Base-by-base conservation (phyloP, 495 filamentous ascomycete species). In the Thozetella sp. region DNA sequence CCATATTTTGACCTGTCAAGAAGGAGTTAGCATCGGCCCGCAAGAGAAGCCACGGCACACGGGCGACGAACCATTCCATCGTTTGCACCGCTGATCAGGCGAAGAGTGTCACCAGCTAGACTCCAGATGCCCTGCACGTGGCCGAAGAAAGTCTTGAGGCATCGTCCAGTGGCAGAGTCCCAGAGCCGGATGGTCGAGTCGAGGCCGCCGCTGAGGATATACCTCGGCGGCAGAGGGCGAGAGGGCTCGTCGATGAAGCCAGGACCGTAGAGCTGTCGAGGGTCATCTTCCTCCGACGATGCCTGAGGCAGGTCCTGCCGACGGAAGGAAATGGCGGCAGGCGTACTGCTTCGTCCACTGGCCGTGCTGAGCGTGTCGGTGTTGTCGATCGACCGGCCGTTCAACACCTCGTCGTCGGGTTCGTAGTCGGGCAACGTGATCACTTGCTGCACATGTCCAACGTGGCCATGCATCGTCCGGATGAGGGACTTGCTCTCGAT, bases 121-220 rank as follows among this genome's bases (percentile, higher is more conserved):
- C 91, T 90, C 95, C 95, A 99, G 22, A 99, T 88, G 23, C 95
- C 95, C 71, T 98, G 95, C 22, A 99, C 79, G 63, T 99, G 95
- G 0, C 95, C 95, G 60, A 98, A 99, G 75, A 97, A 94, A 2
- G 92, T 97, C 54, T 91, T 91, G 11, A 96, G 76, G 67, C 92
- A 96, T 62, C 82, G 79, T 50, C 90, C 93, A 4, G 88, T 92
- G 45, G 84, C 84, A 10, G 93, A 88, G 70, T 98, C 92, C 95
- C 95, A 99, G 25, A 98, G 82, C 13, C 95, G 89, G 60, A 99
- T 92, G 6, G 92, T 97, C 43, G 85, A 86, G 69, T 99, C 95
- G 22, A 99, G 83, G 3, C 90, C 91, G 60, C 90, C 93, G 1
- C 93, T 97, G 24, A 97, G 83, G 77, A 99, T 96, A 72, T 96